A percentile compares a stretch with the other conserved stretches of the same genome.
These are phyloP conservation scores for Gomphus bonarii DNA, from an alignment of 1,284 basidiomycete species.

Conservation along the genomic window DNA sequence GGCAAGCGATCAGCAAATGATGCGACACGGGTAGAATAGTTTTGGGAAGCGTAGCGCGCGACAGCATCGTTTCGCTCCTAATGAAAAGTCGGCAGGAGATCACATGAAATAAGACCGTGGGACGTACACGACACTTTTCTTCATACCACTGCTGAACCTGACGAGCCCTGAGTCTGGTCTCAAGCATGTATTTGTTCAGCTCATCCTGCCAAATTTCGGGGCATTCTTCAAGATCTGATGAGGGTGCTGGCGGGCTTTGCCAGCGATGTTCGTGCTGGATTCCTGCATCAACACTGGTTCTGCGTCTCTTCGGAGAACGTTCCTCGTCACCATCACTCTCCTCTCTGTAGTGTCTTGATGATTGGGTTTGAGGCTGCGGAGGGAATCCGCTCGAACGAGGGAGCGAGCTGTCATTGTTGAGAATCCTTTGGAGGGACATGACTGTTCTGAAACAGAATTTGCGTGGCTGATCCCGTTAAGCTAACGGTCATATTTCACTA, in stretches of 20 bases:
- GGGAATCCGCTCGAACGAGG: constrained; percentile 16
- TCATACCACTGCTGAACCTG: constrained; percentile 66
- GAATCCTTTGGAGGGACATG: constrained; percentile 67
- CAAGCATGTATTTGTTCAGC: constrained; percentile 53
- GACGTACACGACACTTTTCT: constrained; percentile 45
- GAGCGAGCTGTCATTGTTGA: constrained; percentile 48
- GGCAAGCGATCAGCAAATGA: not conserved
- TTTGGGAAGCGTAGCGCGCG: constrained; percentile 5
- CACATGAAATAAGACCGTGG: not conserved
- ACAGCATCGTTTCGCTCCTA: constrained; percentile 6
- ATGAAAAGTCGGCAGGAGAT: not conserved
- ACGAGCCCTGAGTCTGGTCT: constrained; percentile 60
- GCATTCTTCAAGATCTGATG: constrained; percentile 71
- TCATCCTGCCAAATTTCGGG: constrained; percentile 64
- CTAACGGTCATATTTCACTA: constrained; percentile 4
- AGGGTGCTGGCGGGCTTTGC: constrained; percentile 21
- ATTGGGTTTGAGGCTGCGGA: constrained; percentile 17
- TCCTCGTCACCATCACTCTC: constrained; percentile 4
- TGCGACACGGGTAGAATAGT: constrained; percentile 6
- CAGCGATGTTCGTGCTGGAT: constrained; percentile 22
- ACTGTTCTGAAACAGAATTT: constrained; percentile 9
- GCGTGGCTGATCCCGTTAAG: constrained; percentile 10
- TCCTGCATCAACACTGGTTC: constrained; percentile 25
- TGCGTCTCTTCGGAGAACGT: constrained; percentile 7
- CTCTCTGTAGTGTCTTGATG: constrained; percentile 13